phyloP scores from a whole-genome alignment of 1,139 yeast genomes.

The Arxiozyma heterogenica region DNA sequence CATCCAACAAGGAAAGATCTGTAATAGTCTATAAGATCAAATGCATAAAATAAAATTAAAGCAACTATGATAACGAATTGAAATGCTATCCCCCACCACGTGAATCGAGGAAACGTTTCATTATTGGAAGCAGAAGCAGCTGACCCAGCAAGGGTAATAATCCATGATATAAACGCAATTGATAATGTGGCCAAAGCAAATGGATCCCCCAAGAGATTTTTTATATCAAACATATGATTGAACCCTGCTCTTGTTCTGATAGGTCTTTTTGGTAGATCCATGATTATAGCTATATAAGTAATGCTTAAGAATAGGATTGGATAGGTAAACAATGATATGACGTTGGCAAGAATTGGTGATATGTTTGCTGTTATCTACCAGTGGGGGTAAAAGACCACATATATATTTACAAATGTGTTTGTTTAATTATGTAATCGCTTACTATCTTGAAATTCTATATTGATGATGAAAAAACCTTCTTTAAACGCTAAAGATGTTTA shows the following conservation, averaged over 20 bases:
- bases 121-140: constrained; percentile 44
- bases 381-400: neutral
- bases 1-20: constrained; percentile 36
- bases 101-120: constrained; percentile 59
- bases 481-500: too few species aligned
- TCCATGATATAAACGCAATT: constrained; percentile 63
- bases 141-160: constrained; percentile 80
- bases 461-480: neutral
- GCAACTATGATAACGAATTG: constrained; percentile 52
- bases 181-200: constrained; percentile 61
- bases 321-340: too few species aligned
- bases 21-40: constrained; percentile 64
- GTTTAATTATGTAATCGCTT: neutral
- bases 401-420: too few species aligned
- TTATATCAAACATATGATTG: constrained; percentile 30
- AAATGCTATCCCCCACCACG: constrained; percentile 97
- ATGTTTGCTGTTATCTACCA: neutral
- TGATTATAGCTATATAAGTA: neutral
- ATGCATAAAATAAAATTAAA: constrained; percentile 53
- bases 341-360: too few species aligned
- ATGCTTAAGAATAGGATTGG: too few species aligned
- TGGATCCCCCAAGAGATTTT: constrained; percentile 57
- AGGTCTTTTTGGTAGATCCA: constrained; percentile 2
- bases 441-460: too few species aligned
- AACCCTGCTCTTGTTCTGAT: constrained; percentile 1